A percentile compares a stretch with the other conserved stretches of the same genome.
These are phyloP conservation scores for Eucalyptus erythrocorys DNA, from an alignment of 345 rosid genomes.

Conservation along the genomic window DNA sequence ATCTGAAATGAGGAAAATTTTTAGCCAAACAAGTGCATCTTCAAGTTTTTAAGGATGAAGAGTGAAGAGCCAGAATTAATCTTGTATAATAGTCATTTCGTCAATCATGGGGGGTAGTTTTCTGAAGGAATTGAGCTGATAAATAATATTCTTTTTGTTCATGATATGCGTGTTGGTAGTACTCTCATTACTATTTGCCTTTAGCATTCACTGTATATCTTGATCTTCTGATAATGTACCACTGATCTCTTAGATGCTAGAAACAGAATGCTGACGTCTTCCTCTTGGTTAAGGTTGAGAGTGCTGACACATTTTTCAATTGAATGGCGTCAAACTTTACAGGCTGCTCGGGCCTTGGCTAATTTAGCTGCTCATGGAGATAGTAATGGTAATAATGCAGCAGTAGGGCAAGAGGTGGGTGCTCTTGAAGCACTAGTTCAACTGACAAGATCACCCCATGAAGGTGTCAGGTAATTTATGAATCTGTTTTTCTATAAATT, in stretches of 20 bases:
- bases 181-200: not conserved
- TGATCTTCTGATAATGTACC: not conserved
- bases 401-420: slow-evolving; percentile 93
- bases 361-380: slow-evolving; percentile 98
- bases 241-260: not conserved
- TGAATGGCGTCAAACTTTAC: not conserved
- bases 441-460: slow-evolving; percentile 70
- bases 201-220: not conserved
- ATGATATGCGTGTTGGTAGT: not conserved
- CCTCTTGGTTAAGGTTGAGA: not conserved
- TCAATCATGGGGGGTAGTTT: not conserved
- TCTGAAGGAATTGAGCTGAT: not conserved
- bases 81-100: not conserved
- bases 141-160: not conserved
- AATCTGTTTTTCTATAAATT: not conserved
- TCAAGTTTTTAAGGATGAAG: not conserved
- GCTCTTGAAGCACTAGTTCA: slow-evolving; percentile 92
- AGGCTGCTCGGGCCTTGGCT: slow-evolving; percentile 97
- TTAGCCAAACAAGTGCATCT: not conserved
- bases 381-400: slow-evolving; percentile 82
- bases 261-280: not conserved
- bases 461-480: slow-evolving; percentile 70
- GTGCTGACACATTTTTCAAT: not conserved
- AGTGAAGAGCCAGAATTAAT: not conserved
- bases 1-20: not conserved